These are phyloP conservation scores for Carallia brachiata DNA, from an alignment of 345 rosid species.

Conservation along the genomic window DNA sequence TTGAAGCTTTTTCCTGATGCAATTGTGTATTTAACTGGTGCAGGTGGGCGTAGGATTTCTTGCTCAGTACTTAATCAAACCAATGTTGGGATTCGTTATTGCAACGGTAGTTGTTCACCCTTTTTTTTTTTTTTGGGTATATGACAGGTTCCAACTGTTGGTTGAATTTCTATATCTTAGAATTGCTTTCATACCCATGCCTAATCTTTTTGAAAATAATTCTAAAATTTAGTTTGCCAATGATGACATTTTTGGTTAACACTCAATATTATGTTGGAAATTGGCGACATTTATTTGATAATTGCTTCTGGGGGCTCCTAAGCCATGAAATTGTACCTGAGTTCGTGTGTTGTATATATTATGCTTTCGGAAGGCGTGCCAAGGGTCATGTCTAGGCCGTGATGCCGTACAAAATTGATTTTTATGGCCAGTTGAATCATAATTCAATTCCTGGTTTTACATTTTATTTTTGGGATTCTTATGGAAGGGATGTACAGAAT, in stretches of 20 bases:
- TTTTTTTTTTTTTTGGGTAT: not conserved
- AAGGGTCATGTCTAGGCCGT: not conserved
- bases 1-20: conserved; percentile 5
- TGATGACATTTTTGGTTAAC: not conserved
- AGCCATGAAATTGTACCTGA: not conserved
- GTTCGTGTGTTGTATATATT: not conserved
- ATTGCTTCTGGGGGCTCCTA: conserved; percentile 1
- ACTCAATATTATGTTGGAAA: not conserved
- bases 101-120: conserved; percentile 58
- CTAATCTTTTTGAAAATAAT: not conserved
- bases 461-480: not conserved
- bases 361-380: not conserved
- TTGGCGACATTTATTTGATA: not conserved
- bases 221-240: conserved; percentile 3
- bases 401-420: not conserved
- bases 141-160: not conserved
- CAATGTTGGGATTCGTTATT: conserved; percentile 70
- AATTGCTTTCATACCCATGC: not conserved
- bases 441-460: too few species aligned
- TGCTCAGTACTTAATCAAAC: conserved; percentile 86
- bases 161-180: conserved; percentile 1
- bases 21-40: conserved; percentile 28
- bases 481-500: not conserved
- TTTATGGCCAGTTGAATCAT: too few species aligned
- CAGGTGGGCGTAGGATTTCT: conserved; percentile 98